Percentiles rank a stretch among this genome's conserved stretches.
These are phyloP conservation scores for Penicillium subrubescens DNA, from an alignment of 495 filamentous ascomycete genomes.

Conservation along the genomic window DNA sequence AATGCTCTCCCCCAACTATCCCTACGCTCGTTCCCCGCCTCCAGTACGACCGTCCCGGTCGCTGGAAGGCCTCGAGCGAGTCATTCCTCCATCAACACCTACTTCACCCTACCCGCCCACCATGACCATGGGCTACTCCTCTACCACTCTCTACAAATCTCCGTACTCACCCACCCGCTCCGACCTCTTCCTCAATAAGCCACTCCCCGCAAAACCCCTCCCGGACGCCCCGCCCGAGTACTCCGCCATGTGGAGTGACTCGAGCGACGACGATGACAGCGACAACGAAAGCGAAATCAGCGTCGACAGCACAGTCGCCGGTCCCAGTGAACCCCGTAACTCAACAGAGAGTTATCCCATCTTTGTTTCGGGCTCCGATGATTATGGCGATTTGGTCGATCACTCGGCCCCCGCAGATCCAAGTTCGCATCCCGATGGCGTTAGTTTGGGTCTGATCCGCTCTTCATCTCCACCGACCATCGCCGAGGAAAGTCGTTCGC, in stretches of 20 bases:
- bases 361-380: conserved; percentile 40
- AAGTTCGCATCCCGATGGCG: conserved; percentile 5
- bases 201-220: conserved; percentile 38
- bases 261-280: conserved; percentile 37
- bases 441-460: conserved; percentile 15
- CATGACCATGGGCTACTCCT: conserved; percentile 22
- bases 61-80: conserved; percentile 47
- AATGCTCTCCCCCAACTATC: conserved; percentile 31
- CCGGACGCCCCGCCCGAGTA: conserved; percentile 26
- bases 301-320: conserved; percentile 19
- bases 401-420: conserved; percentile 22
- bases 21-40: conserved; percentile 33
- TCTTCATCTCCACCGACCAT: conserved; percentile 14
- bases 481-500: conserved; percentile 5
- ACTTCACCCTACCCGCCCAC: conserved; percentile 14
- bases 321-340: conserved; percentile 30
- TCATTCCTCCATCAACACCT: conserved; percentile 34
- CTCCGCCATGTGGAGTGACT: conserved; percentile 37
- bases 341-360: conserved; percentile 42
- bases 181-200: conserved; percentile 39
- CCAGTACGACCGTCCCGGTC: conserved; percentile 43
- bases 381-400: conserved; percentile 33
- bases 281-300: conserved; percentile 21
- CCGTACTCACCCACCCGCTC: conserved; percentile 27
- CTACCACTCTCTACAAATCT: conserved; percentile 28